Base-by-base conservation (phyloP, 1,284 basidiomycete species). In the Puccinia sorghi region DNA sequence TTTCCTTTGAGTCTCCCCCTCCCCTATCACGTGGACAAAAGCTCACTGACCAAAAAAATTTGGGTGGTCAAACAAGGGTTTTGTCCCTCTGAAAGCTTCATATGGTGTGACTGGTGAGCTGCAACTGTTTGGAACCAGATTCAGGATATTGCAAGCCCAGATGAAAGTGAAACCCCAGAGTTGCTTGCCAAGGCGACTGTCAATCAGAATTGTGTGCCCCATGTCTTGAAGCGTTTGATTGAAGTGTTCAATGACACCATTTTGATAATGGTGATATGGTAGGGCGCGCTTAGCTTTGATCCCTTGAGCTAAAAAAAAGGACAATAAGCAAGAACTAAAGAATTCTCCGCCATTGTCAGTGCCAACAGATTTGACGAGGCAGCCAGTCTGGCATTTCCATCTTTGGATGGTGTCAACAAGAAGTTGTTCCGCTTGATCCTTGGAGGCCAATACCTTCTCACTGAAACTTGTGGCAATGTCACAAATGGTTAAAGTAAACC, bases 291-390 rank as follows among this genome's bases (percentile, higher is more conserved):
- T 39, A 3, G 41, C 22, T 2, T 13, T 61, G 20, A 73, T 73
- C 1, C 71, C 56, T 17, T 48, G 37, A 73, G 12, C 3, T 8
- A 73, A 15, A 8, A 3, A 6, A 17, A 1, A 12, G 59, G 20
- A 3, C 1, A 3, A 39, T 27, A 39, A n/a, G n/a, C n/a, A n/a
- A n/a, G n/a, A n/a, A n/a, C 41, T 59, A 9, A 4, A 25, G 17
- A 57, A 61, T 22, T 73, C 56, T 12, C 52, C 56, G 3, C 71
- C 71, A 43, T 59, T 59, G 25, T 73, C 27, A 13, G 12, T 57
- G 15, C 56, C 13, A 0, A 73, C 13, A 0, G 17, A 27, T 20
- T 73, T 73, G 1, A 59, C 32, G 13, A 37, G 37, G 9, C 22
- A 1, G 3, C 54, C 56, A 0, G 71, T 73, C 20, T n/a, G 1